Evolutionary conservation across 208 protist species (phyloP), one percentile per base, ranked within the genome.

Genomic region (Novymonas esmeraldas): DNA sequence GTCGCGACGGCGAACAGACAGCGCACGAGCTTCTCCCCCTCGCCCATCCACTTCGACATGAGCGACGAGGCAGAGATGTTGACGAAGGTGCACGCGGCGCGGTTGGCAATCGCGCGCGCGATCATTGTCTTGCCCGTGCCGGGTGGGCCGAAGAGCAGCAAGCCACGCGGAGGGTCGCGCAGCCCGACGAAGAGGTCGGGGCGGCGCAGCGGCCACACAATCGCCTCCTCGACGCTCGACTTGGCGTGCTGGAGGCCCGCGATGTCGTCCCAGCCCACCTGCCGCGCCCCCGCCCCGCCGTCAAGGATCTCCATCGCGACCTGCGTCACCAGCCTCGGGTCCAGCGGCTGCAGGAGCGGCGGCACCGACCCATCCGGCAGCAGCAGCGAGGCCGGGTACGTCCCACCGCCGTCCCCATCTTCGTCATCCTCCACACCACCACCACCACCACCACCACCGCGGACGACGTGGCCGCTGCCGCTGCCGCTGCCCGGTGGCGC

Each of bases 41-140:
- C 95, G 29, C 95, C 95, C 61, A 94, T 67, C 87, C 84, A 98
- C 79, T 97, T 97, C 14, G 78, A 91, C 76, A 94, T 97, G 24
- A 98, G 76, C 10, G 79, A 80, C n/a, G 84, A 90, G 46, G 92
- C 77, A 48, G 76, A 89, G 45, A 98, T 95, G 61, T 87, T 92
- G 20, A 98, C 81, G 78, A 98, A 98, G 2, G 92, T 79, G 69
- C 83, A 79, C 66, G 73, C 68, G 22, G 77, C 80, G 76, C 80
- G 73, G 57, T 87, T 83, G 26, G 94, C 94, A 56, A 98, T 90
- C 38, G 94, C 96, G 41, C 92, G 92, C 13, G 89, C 94, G 57
- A 98, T 88, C 76, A 97, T 85, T 7, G 94, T 98, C 80, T 98
- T 98, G 14, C 93, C 93, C 0, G 94, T 98, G 26, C 94, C 94